Conservation (phyloP, 2,329 filamentous ascomycete species). For the Byssochlamys sp. region DNA sequence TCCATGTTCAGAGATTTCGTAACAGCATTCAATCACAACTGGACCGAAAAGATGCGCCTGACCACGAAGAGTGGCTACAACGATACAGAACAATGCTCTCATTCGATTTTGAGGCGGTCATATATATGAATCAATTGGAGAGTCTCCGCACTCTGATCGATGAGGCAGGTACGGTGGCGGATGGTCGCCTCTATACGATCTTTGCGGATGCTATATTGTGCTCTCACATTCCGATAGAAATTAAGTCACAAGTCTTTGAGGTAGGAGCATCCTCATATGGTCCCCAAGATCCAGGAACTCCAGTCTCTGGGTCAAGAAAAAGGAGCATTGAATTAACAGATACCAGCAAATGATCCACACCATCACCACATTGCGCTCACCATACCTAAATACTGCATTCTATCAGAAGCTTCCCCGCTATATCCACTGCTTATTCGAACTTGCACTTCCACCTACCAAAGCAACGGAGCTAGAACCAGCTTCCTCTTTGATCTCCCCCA, state of each 20-base stretch:
- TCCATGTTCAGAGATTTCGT: constrained; percentile 54
- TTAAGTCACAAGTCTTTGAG: constrained; percentile 25
- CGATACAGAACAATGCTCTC: constrained; percentile 61
- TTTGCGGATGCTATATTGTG: constrained; percentile 58
- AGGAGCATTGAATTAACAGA: neutral
- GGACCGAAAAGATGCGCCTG: constrained; percentile 33
- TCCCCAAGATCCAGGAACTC: too few relatives aligned
- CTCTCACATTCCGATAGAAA: constrained; percentile 36
- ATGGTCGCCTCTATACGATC: constrained; percentile 46
- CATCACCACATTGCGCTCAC: constrained; percentile 48
- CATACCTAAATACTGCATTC: constrained; percentile 19
- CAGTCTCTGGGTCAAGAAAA: too few relatives aligned
- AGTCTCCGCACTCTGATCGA: constrained; percentile 53
- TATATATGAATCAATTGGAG: constrained; percentile 59
- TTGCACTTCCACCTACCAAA: constrained; percentile 29
- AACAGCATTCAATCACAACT: constrained; percentile 32
- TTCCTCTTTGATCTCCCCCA: constrained; percentile 32
- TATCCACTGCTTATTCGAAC: constrained; percentile 65
- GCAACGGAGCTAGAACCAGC: constrained; percentile 22
- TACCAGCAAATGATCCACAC: constrained; percentile 61
- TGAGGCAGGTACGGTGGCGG: constrained; percentile 16
- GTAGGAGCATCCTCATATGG: constrained; percentile 22
- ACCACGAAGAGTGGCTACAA: constrained; percentile 44
- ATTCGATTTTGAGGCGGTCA: constrained; percentile 69
- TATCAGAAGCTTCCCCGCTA: constrained; percentile 60